phyloP scores from a whole-genome alignment of 2,329 filamentous ascomycete species.

The Claviceps sp. region DNA sequence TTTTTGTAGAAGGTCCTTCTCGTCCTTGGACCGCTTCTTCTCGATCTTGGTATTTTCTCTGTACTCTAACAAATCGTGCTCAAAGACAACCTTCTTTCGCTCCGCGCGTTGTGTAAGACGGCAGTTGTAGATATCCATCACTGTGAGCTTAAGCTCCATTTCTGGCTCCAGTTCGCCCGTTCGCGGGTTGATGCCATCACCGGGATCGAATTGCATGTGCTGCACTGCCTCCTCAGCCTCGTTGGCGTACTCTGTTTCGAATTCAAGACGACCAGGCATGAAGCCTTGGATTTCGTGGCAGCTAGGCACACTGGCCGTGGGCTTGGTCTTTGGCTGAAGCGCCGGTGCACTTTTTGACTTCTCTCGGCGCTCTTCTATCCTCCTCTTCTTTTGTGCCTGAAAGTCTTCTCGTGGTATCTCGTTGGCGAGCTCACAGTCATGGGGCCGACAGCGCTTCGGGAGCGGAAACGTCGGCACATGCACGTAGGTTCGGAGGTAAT shows the following conservation, averaged over 20 bases:
- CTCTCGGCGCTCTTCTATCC: slow-evolving; percentile 86
- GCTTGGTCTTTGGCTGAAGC: slow-evolving; percentile 83
- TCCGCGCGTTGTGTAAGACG: slow-evolving; percentile 82
- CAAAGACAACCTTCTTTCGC: slow-evolving; percentile 91
- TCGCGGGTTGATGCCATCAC: slow-evolving; percentile 74
- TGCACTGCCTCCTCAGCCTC: slow-evolving; percentile 97
- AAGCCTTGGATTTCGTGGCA: slow-evolving; percentile 98
- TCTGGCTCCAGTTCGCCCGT: slow-evolving; percentile 86
- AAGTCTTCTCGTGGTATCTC: slow-evolving; percentile 83
- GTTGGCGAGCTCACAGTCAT: slow-evolving; percentile 66
- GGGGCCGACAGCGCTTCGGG: slow-evolving; percentile 70
- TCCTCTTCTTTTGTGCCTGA: slow-evolving; percentile 77
- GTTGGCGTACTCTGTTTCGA: slow-evolving; percentile 95
- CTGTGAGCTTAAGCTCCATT: slow-evolving; percentile 92
- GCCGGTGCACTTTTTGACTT: slow-evolving; percentile 72
- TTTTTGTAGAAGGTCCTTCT: slow-evolving; percentile 80
- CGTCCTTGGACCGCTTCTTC: slow-evolving; percentile 93
- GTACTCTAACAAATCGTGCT: slow-evolving; percentile 88
- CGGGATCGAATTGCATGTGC: slow-evolving; percentile 95
- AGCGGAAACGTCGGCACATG: slow-evolving; percentile 74
- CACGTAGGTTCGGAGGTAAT: slow-evolving; percentile 82
- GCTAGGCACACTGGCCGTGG: slow-evolving; percentile 84
- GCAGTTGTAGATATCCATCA: slow-evolving; percentile 97
- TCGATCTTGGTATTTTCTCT: slow-evolving; percentile 78
- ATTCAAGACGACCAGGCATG: slow-evolving; percentile 94